Base-by-base conservation (phyloP, 2,329 filamentous ascomycete species). In the Didymella arachidicola region DNA sequence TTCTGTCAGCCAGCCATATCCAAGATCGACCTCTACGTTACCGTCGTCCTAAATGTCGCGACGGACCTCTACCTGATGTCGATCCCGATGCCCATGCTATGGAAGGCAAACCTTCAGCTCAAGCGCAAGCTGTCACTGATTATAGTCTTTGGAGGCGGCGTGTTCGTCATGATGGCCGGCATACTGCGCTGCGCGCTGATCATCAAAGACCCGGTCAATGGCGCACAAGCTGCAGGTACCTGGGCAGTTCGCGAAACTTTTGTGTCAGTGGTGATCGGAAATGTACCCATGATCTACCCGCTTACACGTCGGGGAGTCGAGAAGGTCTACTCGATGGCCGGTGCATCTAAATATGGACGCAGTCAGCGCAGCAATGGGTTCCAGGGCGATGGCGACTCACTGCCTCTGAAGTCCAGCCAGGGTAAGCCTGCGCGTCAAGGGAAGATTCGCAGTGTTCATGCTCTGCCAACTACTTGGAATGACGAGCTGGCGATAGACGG, bases 1-100 rank as follows among this genome's bases (percentile, higher is more conserved):
- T 43, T 50, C 19, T 68, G 65, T 42, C 48, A 55, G 16, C 55
- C 57, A 30, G 59, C 50, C 34, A 61, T 54, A 32, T 54, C 61
- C 45, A 57, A 53, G 55, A 57, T 30, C 53, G 44, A 51, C 38
- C 44, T 55, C 29, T 60, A 57, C 60, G 61, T 45, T 45, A 57
- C 59, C 83, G 30, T 73, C 79, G 3, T 74, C 7, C 42, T 83
- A 59, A 87, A 87, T 61, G 79, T 86, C 2, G 63, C 75, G 1
- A 88, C 85, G 3, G 86, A 88, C 62, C 50, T 86, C 1, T 87
- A 87, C 62, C 77, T 87, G n/a, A 82, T 87, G 55, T 80, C 80
- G 27, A 86, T 87, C 36, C 84, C 85, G 0, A 75, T 86, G 4
- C 84, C 85, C 1, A 83, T 86, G 69, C 59, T 88, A 1, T 85